These are phyloP conservation scores for Nymphaea colorata DNA, from an alignment of 164 flowering plant genomes.

Conservation along the genomic window DNA sequence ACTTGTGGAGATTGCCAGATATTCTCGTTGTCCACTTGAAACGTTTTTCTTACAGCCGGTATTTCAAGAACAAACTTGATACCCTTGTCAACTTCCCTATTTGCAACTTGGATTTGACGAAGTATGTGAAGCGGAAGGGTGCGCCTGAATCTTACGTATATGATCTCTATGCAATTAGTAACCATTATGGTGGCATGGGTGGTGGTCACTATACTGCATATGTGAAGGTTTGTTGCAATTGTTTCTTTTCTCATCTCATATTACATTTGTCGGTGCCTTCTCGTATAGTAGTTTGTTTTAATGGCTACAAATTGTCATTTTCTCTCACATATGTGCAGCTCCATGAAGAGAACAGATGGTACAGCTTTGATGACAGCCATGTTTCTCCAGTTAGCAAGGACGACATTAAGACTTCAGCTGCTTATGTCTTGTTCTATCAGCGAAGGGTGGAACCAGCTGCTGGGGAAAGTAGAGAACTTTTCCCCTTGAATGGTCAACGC, in stretches of 20 bases:
- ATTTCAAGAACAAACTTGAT: slow-evolving; percentile 81
- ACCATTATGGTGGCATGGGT: slow-evolving; percentile 96
- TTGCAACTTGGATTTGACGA: slow-evolving; percentile 68
- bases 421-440: slow-evolving; percentile 72
- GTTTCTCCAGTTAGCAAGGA: slow-evolving; percentile 55
- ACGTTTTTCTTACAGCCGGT: slow-evolving; percentile 82
- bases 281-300: not conserved
- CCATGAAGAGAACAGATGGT: slow-evolving; percentile 73
- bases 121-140: slow-evolving; percentile 48
- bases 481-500: too few relatives aligned
- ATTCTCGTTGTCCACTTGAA: slow-evolving; percentile 87
- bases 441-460: slow-evolving; percentile 24
- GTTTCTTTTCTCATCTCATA: not conserved
- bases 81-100: slow-evolving; percentile 81
- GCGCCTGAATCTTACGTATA: slow-evolving; percentile 38
- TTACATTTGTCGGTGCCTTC: too few relatives aligned
- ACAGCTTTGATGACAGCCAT: slow-evolving; percentile 80
- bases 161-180: slow-evolving; percentile 89
- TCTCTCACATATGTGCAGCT: slow-evolving; percentile 30
- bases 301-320: not conserved
- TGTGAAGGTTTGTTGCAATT: slow-evolving; percentile 51
- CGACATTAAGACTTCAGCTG: slow-evolving; percentile 75
- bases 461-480: not conserved
- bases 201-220: slow-evolving; percentile 97
- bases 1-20: slow-evolving; percentile 93